These are phyloP conservation scores for Litchi chinensis DNA, from an alignment of 345 rosid species.

Conservation along the genomic window DNA sequence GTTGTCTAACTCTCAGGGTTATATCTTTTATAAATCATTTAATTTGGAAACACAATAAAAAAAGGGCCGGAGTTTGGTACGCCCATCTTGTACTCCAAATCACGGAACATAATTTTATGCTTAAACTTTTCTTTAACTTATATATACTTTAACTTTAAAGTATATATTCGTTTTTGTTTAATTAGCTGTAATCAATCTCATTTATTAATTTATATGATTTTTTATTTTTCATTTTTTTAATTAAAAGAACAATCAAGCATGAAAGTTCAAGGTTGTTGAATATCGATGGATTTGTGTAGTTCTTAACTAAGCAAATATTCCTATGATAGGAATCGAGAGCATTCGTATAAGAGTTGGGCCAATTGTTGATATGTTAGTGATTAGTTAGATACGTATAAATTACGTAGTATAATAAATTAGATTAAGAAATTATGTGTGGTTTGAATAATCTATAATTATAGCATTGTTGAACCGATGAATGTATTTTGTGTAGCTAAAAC, in stretches of 20 bases:
- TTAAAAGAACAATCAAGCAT: neutral
- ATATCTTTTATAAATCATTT: neutral
- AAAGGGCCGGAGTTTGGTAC: constrained; percentile 1
- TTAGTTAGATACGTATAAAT: neutral
- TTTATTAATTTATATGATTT: neutral
- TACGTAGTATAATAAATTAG: too few species aligned
- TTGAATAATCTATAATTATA: neutral
- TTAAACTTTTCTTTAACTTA: neutral
- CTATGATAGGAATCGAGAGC: neutral
- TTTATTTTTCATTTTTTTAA: neutral
- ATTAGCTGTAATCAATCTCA: constrained; percentile 18
- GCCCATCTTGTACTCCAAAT: neutral
- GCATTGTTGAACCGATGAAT: neutral
- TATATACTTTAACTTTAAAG: too few species aligned
- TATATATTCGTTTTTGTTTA: neutral
- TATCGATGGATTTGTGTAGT: neutral
- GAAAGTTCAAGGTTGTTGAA: neutral
- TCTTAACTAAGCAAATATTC: neutral
- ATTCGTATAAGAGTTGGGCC: neutral
- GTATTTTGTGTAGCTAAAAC: too few species aligned
- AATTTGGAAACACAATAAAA: neutral
- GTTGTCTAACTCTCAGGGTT: constrained; percentile 16
- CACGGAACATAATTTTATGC: neutral
- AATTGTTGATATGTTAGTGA: neutral
- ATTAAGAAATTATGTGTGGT: neutral